These are phyloP conservation scores for Trifolium fragiferum DNA, from an alignment of 306 rosid genomes.

Conservation along the genomic window DNA sequence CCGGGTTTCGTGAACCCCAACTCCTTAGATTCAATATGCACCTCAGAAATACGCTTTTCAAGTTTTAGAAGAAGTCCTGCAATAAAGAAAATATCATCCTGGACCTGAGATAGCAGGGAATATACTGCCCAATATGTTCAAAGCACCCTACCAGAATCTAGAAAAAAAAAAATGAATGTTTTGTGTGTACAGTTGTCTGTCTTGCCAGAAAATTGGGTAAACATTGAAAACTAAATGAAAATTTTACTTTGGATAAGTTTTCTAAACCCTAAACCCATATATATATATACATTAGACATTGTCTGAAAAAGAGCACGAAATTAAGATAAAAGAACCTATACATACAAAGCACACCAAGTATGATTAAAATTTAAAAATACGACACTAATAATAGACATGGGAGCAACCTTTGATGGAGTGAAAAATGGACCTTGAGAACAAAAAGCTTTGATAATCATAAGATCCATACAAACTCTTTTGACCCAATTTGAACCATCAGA, in stretches of 20 bases:
- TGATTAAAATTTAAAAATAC: no score
- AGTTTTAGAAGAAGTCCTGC: conserved; percentile 92
- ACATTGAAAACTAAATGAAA: conserved; percentile 15
- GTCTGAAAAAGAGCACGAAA: no score
- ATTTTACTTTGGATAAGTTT: conserved; percentile 17
- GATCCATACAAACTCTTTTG: no score
- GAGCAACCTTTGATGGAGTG: no score
- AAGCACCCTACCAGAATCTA: conserved; percentile 35
- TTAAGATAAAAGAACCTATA: no score
- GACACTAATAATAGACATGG: no score
- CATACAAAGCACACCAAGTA: no score
- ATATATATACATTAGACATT: no score
- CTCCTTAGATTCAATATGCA: conserved; percentile 84
- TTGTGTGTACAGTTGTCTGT: conserved; percentile 21
- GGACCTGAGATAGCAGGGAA: conserved; percentile 36
- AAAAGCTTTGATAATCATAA: no score
- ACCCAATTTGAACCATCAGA: no score
- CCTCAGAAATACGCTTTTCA: conserved; percentile 88
- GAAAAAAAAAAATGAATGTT: background rate
- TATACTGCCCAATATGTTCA: conserved; percentile 20
- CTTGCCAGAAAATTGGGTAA: conserved; percentile 38
- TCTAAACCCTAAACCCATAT: no score
- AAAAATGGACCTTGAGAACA: no score
- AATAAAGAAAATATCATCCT: conserved; percentile 45
- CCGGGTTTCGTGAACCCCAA: conserved; percentile 90